Conservation (phyloP, 805 yeast species). For the Sugiyamaella mastotermitis region DNA sequence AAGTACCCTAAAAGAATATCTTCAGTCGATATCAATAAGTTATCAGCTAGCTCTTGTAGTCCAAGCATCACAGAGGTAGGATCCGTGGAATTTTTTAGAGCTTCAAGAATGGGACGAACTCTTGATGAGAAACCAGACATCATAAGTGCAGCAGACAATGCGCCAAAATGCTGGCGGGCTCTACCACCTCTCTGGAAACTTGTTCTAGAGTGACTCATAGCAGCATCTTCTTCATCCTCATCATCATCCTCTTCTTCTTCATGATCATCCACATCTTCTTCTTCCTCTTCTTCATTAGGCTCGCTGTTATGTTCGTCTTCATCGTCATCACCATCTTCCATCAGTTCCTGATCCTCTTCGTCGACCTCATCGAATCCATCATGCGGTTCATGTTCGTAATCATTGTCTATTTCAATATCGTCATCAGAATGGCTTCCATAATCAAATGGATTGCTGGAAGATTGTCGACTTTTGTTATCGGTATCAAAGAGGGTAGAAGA, state of each 20-base stretch:
- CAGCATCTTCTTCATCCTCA: conserved; percentile 17
- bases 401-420: conserved; percentile 21
- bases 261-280: conserved; percentile 27
- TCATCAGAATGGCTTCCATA: too few species aligned
- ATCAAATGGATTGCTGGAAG: too few species aligned
- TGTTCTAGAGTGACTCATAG: not conserved
- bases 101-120: conserved; percentile 19
- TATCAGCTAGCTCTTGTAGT: conserved; percentile 30
- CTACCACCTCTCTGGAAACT: not conserved
- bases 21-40: conserved; percentile 30
- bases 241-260: conserved; percentile 17
- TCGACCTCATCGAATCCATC: conserved; percentile 68
- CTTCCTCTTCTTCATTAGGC: conserved; percentile 21
- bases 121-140: conserved; percentile 26
- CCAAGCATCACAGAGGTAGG: conserved; percentile 27
- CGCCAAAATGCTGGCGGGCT: conserved; percentile 13
- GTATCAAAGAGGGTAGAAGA: not conserved
- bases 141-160: conserved; percentile 19
- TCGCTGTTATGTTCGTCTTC: conserved; percentile 23
- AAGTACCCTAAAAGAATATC: conserved; percentile 31
- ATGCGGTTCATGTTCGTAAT: conserved; percentile 27
- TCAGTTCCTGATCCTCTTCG: conserved; percentile 99
- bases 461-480: conserved; percentile 45
- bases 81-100: conserved; percentile 23
- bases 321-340: conserved; percentile 80